Base-by-base conservation (phyloP, 139 green algal species). In the Tetradesmus lagerheimii region DNA sequence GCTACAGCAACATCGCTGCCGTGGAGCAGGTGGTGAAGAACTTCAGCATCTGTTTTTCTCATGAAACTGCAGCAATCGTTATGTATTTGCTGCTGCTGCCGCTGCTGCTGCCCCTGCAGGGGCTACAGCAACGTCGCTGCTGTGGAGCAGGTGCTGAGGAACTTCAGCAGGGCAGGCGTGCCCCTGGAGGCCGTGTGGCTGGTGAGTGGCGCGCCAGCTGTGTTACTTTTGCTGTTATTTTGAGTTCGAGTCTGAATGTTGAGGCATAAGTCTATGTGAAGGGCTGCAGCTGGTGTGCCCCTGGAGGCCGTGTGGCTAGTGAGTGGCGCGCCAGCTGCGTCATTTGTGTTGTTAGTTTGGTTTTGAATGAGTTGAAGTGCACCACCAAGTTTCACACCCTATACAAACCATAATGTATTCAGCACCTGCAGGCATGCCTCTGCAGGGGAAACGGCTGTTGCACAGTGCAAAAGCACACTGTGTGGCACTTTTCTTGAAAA, bases 231-330 rank as follows among this genome's bases (percentile, higher is more conserved):
- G 4, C 5, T 50, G 5, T 50, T 50, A 4, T 50, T 50, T 50
- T n/a, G n/a, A n/a, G n/a, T n/a, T n/a, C n/a, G n/a, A n/a, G n/a
- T n/a, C n/a, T n/a, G n/a, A n/a, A n/a, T n/a, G n/a, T n/a, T n/a
- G n/a, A n/a, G n/a, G n/a, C n/a, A n/a, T n/a, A n/a, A n/a, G n/a
- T n/a, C n/a, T n/a, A n/a, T n/a, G n/a, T n/a, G n/a, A 50, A 50
- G 5, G 8, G 76, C 85, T 29, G 84, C 82, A 3, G 94, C 92
- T 2, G 57, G 39, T 1, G 88, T 97, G 53, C 94, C 94, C 0
- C 90, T 97, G 75, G 94, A 97, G 27, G 76, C 78, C 11, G 92
- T 97, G 20, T 97, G 94, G 95, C 89, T 80, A 0, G 43, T 50
- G 43, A 50, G 43, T 50, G 43, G 8, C 8, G n/a, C n/a, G n/a